phyloP scores from a whole-genome alignment of 495 filamentous ascomycete genomes.

The Hyaloscypha finlandica region DNA sequence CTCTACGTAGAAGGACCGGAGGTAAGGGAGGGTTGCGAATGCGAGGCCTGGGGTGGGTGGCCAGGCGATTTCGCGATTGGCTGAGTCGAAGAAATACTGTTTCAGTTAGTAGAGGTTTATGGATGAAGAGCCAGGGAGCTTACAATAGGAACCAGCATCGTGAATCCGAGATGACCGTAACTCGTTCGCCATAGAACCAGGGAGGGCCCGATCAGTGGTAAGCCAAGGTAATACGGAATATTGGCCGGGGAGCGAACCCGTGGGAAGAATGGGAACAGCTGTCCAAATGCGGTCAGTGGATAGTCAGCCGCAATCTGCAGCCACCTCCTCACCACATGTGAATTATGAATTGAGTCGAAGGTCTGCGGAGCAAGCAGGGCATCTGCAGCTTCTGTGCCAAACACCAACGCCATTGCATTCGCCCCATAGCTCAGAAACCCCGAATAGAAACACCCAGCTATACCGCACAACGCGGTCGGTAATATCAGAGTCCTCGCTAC shows the following conservation, averaged over 20 bases:
- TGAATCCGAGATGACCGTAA: conserved; percentile 58
- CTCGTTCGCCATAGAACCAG: conserved; percentile 62
- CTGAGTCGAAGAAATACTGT: conserved; percentile 23
- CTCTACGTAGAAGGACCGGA: conserved; percentile 61
- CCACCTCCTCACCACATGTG: not conserved
- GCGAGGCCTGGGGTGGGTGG: conserved; percentile 65
- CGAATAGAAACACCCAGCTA: conserved; percentile 37
- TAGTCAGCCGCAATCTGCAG: not conserved
- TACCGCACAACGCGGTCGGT: conserved; percentile 16
- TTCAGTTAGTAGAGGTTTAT: not conserved
- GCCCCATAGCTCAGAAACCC: conserved; percentile 60
- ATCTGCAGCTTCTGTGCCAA: conserved; percentile 60
- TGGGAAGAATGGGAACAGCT: conserved; percentile 32
- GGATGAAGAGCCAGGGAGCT: not conserved
- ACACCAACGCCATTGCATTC: conserved; percentile 62
- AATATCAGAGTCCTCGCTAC: conserved; percentile 15
- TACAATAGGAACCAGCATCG: conserved; percentile 57
- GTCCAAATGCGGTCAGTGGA: conserved; percentile 18
- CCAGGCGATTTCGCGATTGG: conserved; percentile 45
- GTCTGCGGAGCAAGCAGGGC: conserved; percentile 36
- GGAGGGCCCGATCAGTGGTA: conserved; percentile 63
- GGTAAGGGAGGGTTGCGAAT: conserved; percentile 63
- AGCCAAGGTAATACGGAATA: conserved; percentile 48
- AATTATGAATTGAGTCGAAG: not conserved
- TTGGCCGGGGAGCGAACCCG: conserved; percentile 9